Percentiles rank a stretch among this genome's conserved stretches.
Evolutionary conservation across 441 rosid species (phyloP).

Genomic region (Capsella rubella): DNA sequence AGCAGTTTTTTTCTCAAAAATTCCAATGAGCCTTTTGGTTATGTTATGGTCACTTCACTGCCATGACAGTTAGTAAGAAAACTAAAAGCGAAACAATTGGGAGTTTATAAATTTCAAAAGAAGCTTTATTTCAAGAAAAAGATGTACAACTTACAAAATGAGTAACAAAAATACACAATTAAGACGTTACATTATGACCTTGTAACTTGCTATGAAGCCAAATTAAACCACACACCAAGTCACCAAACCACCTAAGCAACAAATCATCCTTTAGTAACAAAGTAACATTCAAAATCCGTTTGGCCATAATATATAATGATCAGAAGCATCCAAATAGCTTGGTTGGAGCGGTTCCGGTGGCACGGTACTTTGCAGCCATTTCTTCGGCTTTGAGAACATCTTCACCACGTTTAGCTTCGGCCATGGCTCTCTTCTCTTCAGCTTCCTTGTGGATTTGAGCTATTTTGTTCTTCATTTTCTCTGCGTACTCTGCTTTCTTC

Average conservation of each 20-base stretch:
- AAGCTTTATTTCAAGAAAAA: neutral
- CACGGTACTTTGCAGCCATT: constrained; percentile 78
- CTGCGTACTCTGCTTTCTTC: constrained; percentile 71
- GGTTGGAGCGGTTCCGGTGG: constrained; percentile 74
- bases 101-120: neutral
- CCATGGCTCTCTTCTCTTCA: constrained; percentile 80
- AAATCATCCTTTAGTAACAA: neutral
- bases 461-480: constrained; percentile 79
- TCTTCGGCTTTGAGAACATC: constrained; percentile 91
- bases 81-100: neutral
- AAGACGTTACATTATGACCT: neutral
- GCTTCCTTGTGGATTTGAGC: constrained; percentile 79
- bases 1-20: neutral
- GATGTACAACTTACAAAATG: neutral
- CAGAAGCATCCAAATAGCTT: constrained; percentile 67
- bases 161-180: constrained; percentile 5
- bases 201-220: constrained; percentile 17
- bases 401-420: constrained; percentile 82
- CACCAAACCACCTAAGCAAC: neutral
- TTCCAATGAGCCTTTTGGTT: neutral
- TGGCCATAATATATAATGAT: neutral
- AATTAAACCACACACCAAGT: constrained; percentile 29
- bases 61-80: neutral
- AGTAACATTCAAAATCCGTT: constrained; percentile 1
- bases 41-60: neutral